Conservation (phyloP, 2,329 filamentous ascomycete species). For the Fusarium fracticaudum region DNA sequence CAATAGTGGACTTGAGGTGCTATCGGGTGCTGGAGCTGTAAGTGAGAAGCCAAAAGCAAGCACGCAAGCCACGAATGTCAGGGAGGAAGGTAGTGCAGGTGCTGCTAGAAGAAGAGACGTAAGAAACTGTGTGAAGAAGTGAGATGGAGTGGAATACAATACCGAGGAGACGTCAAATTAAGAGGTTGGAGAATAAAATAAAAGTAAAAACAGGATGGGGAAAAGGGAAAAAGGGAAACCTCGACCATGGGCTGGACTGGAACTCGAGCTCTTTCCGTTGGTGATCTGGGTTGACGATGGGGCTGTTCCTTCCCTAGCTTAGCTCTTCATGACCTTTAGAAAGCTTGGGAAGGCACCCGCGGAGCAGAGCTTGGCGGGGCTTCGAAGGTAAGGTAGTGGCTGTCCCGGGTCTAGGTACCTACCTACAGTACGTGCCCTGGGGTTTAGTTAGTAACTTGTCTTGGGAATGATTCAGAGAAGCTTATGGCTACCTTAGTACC, state of each 20-base stretch:
- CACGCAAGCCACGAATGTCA: conserved; percentile 18
- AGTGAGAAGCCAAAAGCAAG: not conserved
- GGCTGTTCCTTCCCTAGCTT: conserved; percentile 26
- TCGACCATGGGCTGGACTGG: conserved; percentile 1
- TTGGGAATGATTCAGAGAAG: not conserved
- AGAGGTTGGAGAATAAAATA: not conserved
- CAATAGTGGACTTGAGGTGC: conserved; percentile 15
- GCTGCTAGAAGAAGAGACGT: not conserved
- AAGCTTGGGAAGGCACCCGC: conserved; percentile 21
- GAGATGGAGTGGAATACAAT: not conserved
- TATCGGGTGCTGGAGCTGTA: conserved; percentile 8
- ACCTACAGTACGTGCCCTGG: not conserved
- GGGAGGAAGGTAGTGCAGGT: not conserved
- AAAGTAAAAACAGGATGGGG: not conserved
- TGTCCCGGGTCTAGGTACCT: not conserved
- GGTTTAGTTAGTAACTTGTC: not conserved
- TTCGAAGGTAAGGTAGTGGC: conserved; percentile 4
- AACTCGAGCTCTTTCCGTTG: conserved; percentile 22
- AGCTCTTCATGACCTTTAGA: conserved; percentile 14
- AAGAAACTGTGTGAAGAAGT: not conserved
- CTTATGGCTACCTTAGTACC: not conserved
- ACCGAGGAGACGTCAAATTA: not conserved
- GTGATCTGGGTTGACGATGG: conserved; percentile 12
- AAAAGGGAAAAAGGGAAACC: not conserved
- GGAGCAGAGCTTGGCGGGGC: conserved; percentile 8